Evolutionary conservation across 2,329 filamentous ascomycete species (phyloP), one percentile per base, ranked within the genome.

Genomic region (Epicoccum sorghinum): DNA sequence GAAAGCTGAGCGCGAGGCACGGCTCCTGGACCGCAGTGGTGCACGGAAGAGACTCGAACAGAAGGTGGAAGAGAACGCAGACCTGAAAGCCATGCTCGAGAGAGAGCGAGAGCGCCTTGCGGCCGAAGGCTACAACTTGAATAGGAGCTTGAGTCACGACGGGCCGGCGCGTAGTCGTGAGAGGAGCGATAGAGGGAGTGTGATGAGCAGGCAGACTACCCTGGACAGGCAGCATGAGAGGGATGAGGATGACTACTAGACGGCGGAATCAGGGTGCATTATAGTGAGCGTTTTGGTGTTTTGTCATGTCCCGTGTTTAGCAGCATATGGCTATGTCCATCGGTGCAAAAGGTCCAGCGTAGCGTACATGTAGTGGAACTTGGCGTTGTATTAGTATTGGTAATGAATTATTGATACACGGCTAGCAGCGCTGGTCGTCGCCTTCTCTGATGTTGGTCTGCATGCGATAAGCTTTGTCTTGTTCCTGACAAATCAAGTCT

Each of bases 1-100:
- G 14, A 96, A 96, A 74, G 87, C 90, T 40, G 95, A 99, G 77
- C 81, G 95, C 12, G 95, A 98, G 75, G 92, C 88, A 1, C 80
- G 95, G 39, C 80, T 96, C 47, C 80, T 96, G 53, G 95, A 99
- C 76, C 86, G 95, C 3, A 89, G 84, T 42, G 92, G 91, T 23
- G 93, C 93, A 25, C 80, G 90, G 49, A 89, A 92, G 77, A 81
- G 93, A 47, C 77, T 96, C 0, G 88, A 91, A 54, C 89, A 92
- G 57, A 83, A 89, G n/a, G 84, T 87, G 69, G 79, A 83, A 48
- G 88, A 92, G 77, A 91, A 91, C 68, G 83, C 88, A 61, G 86
- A 89, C 61, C 75, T 95, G 56, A 80, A 85, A 52, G 81, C 82
- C 13, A 82, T 87, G 75, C 76, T 92, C 52, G 87, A 86, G 66